A percentile compares a stretch with the other conserved stretches of the same genome.
These are phyloP conservation scores for Colletotrichum lindemuthianum DNA, from an alignment of 2,329 filamentous ascomycete genomes.

Conservation along the genomic window DNA sequence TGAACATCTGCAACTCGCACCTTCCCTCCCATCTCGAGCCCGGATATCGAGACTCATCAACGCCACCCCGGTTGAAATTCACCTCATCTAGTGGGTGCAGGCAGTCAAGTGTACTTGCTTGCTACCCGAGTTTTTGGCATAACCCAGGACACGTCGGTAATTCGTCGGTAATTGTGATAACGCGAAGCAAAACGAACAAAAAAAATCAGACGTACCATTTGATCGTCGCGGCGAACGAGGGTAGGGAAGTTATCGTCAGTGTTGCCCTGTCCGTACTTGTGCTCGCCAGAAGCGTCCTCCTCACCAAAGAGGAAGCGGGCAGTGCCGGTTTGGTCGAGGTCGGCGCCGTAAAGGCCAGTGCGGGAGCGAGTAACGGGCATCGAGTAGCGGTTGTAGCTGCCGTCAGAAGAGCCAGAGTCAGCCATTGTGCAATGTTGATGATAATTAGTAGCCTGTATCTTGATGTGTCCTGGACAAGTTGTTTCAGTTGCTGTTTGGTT, in stretches of 20 bases:
- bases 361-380: slow-evolving; percentile 85
- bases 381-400: slow-evolving; percentile 87
- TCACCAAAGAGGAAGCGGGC: slow-evolving; percentile 87
- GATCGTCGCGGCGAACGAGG: slow-evolving; percentile 72
- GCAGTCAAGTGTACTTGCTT: slow-evolving; percentile 11
- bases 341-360: slow-evolving; percentile 72
- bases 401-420: slow-evolving; percentile 37
- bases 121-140: neutral
- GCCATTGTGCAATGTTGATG: slow-evolving; percentile 15
- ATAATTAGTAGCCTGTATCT: neutral
- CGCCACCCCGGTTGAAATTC: no score
- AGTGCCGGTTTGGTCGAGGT: slow-evolving; percentile 85
- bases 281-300: slow-evolving; percentile 75
- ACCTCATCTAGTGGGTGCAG: no score
- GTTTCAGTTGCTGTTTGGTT: slow-evolving; percentile 4
- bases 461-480: slow-evolving; percentile 25
- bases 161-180: neutral
- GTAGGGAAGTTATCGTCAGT: slow-evolving; percentile 87
- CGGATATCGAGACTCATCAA: no score
- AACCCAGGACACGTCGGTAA: neutral
- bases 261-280: slow-evolving; percentile 75
- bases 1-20: slow-evolving; percentile 13
- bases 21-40: slow-evolving; percentile 11
- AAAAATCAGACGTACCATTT: slow-evolving; percentile 58
- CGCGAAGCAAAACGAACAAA: neutral